Evolutionary conservation across 495 filamentous ascomycete genomes (phyloP).

Genomic region (Penicillium crystallinum): DNA sequence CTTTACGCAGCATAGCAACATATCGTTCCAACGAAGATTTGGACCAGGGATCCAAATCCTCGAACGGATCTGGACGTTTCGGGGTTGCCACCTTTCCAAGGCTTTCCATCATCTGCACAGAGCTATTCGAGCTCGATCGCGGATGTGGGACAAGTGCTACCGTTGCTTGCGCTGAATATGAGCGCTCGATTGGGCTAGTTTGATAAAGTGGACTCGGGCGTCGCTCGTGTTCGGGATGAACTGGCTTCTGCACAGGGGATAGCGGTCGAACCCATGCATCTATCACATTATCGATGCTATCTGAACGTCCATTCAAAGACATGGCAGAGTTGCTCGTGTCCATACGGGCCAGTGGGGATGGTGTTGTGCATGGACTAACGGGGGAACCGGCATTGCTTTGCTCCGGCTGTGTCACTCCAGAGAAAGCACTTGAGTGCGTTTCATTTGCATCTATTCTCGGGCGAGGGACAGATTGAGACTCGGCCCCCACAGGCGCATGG

Average conservation of each 20-base stretch:
- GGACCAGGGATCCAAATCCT: constrained; percentile 49
- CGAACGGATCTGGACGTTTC: constrained; percentile 36
- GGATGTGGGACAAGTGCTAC: not conserved
- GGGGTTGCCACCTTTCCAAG: constrained; percentile 1
- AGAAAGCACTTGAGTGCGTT: not conserved
- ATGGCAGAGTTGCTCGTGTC: constrained; percentile 26
- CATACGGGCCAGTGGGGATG: constrained; percentile 19
- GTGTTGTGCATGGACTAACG: constrained; percentile 21
- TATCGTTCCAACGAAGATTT: constrained; percentile 49
- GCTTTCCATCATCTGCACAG: not conserved
- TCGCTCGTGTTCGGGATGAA: constrained; percentile 1
- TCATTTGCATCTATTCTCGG: constrained; percentile 9
- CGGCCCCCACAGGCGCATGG: not conserved
- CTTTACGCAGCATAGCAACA: constrained; percentile 50
- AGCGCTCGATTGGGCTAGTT: constrained; percentile 10
- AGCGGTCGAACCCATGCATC: constrained; percentile 38
- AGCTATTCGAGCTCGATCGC: not conserved
- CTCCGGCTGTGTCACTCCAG: not conserved
- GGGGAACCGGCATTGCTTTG: constrained; percentile 15
- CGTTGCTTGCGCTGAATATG: constrained; percentile 1
- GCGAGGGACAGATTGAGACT: not conserved
- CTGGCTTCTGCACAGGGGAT: constrained; percentile 12
- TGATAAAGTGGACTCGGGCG: constrained; percentile 1
- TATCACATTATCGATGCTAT: constrained; percentile 43
- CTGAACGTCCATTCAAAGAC: constrained; percentile 23